phyloP scores from a whole-genome alignment of 129 eudicot genomes.

The Saussurea involucrata region DNA sequence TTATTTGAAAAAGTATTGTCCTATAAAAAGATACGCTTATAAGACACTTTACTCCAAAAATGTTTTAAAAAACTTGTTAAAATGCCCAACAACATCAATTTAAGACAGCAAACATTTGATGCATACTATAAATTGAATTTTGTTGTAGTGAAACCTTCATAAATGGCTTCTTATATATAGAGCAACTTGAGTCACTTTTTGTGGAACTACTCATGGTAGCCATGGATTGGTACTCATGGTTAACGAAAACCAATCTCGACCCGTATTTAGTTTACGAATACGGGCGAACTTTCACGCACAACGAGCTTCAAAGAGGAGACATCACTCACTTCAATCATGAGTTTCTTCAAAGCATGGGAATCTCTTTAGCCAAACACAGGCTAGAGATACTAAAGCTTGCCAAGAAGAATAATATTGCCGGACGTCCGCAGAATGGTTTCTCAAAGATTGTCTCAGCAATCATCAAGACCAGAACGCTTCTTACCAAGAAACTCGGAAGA shows the following conservation, averaged over 20 bases:
- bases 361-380: slow-evolving; percentile 59
- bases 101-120: not conserved
- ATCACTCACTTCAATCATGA: slow-evolving; percentile 55
- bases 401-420: slow-evolving; percentile 19
- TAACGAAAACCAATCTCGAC: slow-evolving; percentile 57
- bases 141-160: not conserved
- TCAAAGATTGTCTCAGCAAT: slow-evolving; percentile 38
- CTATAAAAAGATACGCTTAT: too few species aligned
- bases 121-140: not conserved
- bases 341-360: slow-evolving; percentile 68
- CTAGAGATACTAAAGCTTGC: slow-evolving; percentile 66
- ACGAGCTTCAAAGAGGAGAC: slow-evolving; percentile 60
- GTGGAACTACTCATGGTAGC: slow-evolving; percentile 12
- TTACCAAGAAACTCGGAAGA: slow-evolving; percentile 36
- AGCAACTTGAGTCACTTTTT: not conserved
- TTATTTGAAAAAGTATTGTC: not conserved
- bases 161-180: slow-evolving; percentile 13
- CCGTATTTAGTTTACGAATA: slow-evolving; percentile 50
- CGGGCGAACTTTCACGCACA: slow-evolving; percentile 37
- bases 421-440: slow-evolving; percentile 24
- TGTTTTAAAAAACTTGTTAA: too few species aligned
- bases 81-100: not conserved
- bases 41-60: not conserved
- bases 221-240: slow-evolving; percentile 86
- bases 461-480: slow-evolving; percentile 40